Base-by-base conservation (phyloP, 371 early-diverging fungal species). In the Chytridium lagenaria region DNA sequence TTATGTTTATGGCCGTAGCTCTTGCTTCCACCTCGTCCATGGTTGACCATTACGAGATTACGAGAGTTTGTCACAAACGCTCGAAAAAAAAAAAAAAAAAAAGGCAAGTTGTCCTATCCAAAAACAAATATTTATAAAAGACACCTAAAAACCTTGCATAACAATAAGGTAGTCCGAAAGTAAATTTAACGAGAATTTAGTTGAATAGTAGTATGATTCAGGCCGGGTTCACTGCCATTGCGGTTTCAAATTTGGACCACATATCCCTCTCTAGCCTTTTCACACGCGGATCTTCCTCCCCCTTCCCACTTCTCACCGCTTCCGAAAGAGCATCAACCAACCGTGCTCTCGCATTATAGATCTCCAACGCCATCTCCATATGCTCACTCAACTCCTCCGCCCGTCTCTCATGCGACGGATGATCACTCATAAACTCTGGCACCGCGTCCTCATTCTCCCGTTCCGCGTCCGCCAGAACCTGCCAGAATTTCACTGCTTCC, bases 401-500 rank as follows among this genome's bases (percentile, higher is more conserved):
- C 23, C 82, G 76, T 34, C 51, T 40, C 0, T 34, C 50, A 55
- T 82, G 82, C 0, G 73, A 71, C n/a, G 82, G 82, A 52, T 82
- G 82, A 57, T 75, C 71, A 49, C 72, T 71, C 26, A 74, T 28
- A 51, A 82, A 72, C 59, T 82, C 82, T 23, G 12, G 26, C 36
- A 44, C 51, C 23, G 65, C 28, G 33, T 66, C 63, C 23, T 57
- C 33, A 40, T 30, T 15, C 65, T 55, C 49, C 37, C n/a, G 7
- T 12, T 73, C 68, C 26, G 15, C 28, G n/a, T 15, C 39, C 2
- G 55, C 72, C 15, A 67, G 51, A 38, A 39, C 38, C 38, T 69
- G 64, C 82, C 82, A 82, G 39, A 82, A 70, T 28, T 71, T 59
- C 26, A 76, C 71, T 26, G 78, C 77, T 0, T 70, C 77, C 30